Evolutionary conservation across 805 yeast genomes (phyloP).

Genomic region (Schizosaccharomyces osmophilus): DNA sequence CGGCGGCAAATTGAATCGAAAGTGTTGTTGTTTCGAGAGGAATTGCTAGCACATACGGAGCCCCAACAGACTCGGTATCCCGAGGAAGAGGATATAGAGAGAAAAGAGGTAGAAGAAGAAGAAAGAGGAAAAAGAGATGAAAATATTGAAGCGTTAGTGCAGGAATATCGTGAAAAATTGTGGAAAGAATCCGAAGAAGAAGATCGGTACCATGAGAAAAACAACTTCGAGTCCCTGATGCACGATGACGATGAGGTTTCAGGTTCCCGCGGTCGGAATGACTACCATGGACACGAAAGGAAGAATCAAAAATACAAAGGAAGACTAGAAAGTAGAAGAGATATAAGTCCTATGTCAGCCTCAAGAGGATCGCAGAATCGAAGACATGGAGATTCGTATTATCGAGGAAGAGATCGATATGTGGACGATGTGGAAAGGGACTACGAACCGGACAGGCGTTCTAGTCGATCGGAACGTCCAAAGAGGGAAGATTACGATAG

Average conservation of each 20-base stretch:
- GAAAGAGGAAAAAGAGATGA: neutral
- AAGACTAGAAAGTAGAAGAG: no score
- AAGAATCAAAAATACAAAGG: no score
- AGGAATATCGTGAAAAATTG: neutral
- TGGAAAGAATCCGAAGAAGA: neutral
- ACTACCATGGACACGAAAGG: no score
- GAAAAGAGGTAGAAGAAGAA: no score
- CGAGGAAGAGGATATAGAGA: neutral
- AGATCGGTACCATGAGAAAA: neutral
- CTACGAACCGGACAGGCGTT: neutral
- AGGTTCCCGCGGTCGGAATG: neutral
- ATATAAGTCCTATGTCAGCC: no score
- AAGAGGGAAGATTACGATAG: neutral
- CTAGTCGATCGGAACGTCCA: neutral
- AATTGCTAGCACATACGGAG: neutral
- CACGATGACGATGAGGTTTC: neutral
- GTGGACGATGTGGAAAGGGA: neutral
- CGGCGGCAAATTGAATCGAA: neutral
- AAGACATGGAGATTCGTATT: neutral
- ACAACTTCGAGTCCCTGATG: neutral
- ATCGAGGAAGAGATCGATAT: neutral
- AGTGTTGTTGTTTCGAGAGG: neutral
- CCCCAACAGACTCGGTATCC: neutral
- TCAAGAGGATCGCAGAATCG: no score
- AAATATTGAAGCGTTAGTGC: neutral